Conservation (phyloP, 2,329 filamentous ascomycete species). For the Podosphaera xanthii region DNA sequence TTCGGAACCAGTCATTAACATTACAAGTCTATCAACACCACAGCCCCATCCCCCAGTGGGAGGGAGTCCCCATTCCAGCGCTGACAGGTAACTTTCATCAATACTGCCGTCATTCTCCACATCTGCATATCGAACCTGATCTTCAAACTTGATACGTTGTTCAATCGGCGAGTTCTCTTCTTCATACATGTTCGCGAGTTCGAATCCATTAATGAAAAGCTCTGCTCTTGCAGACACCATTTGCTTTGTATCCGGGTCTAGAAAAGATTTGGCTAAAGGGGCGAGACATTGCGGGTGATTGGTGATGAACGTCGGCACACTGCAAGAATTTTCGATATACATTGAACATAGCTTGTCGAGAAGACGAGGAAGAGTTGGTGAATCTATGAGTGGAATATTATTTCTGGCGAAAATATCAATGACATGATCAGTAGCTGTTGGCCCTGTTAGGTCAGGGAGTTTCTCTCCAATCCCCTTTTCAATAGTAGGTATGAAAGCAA, state of each 20-base stretch:
- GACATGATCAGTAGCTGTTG: constrained; percentile 34
- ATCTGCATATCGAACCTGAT: constrained; percentile 24
- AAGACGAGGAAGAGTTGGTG: constrained; percentile 39
- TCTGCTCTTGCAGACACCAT: constrained; percentile 62
- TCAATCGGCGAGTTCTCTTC: constrained; percentile 86
- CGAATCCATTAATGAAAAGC: constrained; percentile 57
- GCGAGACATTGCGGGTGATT: constrained; percentile 82
- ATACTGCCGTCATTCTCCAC: constrained; percentile 15
- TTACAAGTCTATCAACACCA: constrained; percentile 72
- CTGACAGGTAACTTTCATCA: constrained; percentile 57
- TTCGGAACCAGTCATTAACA: constrained; percentile 62
- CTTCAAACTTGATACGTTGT: constrained; percentile 62
- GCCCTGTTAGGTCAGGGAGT: constrained; percentile 19
- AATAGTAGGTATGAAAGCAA: constrained; percentile 67
- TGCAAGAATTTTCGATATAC: constrained; percentile 60
- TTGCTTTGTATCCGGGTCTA: constrained; percentile 48
- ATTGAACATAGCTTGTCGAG: constrained; percentile 58
- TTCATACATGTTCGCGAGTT: constrained; percentile 92
- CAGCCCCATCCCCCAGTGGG: constrained; percentile 95
- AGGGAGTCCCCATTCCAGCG: constrained; percentile 74
- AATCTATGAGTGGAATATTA: constrained; percentile 24
- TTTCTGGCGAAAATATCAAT: constrained; percentile 28
- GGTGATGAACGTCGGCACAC: constrained; percentile 58
- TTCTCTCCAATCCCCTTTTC: constrained; percentile 36
- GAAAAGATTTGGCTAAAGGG: constrained; percentile 71